A percentile compares a stretch with the other conserved stretches of the same genome.
phyloP scores from a whole-genome alignment of 352 stramenopile species.

The Phytopythium boreale region DNA sequence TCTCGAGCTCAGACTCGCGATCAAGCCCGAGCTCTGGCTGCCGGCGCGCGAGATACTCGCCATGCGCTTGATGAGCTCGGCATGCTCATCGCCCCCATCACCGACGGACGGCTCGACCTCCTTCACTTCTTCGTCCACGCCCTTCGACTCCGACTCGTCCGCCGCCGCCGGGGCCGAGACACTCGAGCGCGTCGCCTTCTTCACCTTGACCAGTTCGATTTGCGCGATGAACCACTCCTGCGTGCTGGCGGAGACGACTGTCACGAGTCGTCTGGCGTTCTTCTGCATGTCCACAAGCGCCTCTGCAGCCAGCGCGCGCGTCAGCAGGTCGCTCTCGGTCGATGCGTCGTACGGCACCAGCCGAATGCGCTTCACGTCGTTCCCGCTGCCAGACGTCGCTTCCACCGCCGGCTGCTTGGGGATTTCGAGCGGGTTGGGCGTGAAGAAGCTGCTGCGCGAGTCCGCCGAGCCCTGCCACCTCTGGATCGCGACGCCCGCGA shows the following conservation, averaged over 20 bases:
- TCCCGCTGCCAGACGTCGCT: slow-evolving; percentile 13
- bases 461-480: slow-evolving; percentile 40
- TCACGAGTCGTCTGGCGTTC: slow-evolving; percentile 47
- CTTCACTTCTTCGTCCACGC: slow-evolving; percentile 7
- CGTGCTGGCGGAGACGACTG: slow-evolving; percentile 37
- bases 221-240: slow-evolving; percentile 64
- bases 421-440: slow-evolving; percentile 55
- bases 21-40: slow-evolving; percentile 48
- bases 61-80: slow-evolving; percentile 72
- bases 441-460: slow-evolving; percentile 36
- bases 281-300: slow-evolving; percentile 68
- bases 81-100: slow-evolving; percentile 14
- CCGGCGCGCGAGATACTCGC: slow-evolving; percentile 58
- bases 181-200: slow-evolving; percentile 45
- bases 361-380: slow-evolving; percentile 48
- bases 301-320: slow-evolving; percentile 34
- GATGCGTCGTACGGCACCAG: slow-evolving; percentile 16
- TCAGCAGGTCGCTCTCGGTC: slow-evolving; percentile 22
- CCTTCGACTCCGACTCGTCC: slow-evolving; percentile 3
- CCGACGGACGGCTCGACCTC: slow-evolving; percentile 16
- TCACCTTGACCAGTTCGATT: slow-evolving; percentile 73
- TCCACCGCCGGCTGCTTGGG: slow-evolving; percentile 18
- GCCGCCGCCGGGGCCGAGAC: slow-evolving; percentile 4
- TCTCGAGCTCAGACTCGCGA: slow-evolving; percentile 51
- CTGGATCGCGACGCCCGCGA: slow-evolving; percentile 48